Evolutionary conservation across 805 yeast genomes (phyloP).

Genomic region (Starmerella gropengiesseri): DNA sequence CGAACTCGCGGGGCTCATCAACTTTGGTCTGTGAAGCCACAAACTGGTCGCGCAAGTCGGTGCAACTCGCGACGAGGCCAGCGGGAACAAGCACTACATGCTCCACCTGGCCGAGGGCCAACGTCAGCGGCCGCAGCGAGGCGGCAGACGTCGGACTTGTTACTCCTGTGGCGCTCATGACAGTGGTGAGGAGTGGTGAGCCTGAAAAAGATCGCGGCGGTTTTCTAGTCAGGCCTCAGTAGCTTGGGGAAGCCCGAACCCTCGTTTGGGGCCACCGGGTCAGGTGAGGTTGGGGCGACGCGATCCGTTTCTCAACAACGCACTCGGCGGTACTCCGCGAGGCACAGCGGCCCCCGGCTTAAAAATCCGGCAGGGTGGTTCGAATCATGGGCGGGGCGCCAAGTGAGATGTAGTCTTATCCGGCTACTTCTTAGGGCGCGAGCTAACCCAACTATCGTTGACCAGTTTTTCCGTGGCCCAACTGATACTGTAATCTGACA

Average conservation of each 20-base stretch:
- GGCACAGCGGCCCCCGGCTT: too few relatives aligned
- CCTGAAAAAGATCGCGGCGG: slow-evolving; percentile 5
- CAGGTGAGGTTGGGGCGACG: slow-evolving; percentile 9
- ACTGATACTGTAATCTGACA: too few relatives aligned
- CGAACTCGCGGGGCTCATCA: slow-evolving; percentile 17
- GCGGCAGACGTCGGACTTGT: slow-evolving; percentile 37
- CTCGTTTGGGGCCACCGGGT: slow-evolving; percentile 6
- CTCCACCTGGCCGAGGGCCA: slow-evolving; percentile 79
- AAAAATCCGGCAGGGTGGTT: too few relatives aligned
- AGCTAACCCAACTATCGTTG: too few relatives aligned
- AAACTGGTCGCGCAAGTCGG: slow-evolving; percentile 83
- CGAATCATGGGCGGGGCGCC: too few relatives aligned
- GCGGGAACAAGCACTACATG: slow-evolving; percentile 82
- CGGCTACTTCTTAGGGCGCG: too few relatives aligned
- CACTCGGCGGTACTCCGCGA: too few relatives aligned
- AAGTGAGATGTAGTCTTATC: too few relatives aligned
- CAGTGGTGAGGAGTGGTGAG: neutral
- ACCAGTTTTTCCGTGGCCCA: too few relatives aligned
- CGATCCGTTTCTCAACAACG: slow-evolving; percentile 6
- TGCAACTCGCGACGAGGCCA: slow-evolving; percentile 61
- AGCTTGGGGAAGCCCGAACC: slow-evolving; percentile 5
- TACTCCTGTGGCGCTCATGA: slow-evolving; percentile 31
- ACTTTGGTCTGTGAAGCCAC: slow-evolving; percentile 22
- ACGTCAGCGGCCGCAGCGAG: slow-evolving; percentile 66
- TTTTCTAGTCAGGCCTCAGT: neutral